These are phyloP conservation scores for Dimocarpus longan DNA, from an alignment of 345 rosid genomes.

Conservation along the genomic window DNA sequence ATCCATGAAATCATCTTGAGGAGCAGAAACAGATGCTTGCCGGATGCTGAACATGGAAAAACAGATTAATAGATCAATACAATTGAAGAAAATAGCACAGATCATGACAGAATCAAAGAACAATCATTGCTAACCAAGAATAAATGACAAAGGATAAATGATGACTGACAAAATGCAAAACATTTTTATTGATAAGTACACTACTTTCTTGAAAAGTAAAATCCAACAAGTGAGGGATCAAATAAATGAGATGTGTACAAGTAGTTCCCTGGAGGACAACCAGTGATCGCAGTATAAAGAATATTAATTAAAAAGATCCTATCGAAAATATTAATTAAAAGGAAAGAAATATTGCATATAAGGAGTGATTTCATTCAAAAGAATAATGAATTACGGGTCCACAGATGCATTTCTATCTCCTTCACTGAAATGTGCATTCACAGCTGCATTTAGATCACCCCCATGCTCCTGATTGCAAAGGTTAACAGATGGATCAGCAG, in stretches of 20 bases:
- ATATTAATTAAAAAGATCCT: background rate
- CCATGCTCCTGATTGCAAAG: conserved; percentile 67
- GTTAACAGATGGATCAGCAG: conserved; percentile 23
- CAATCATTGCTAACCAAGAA: background rate
- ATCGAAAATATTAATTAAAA: background rate
- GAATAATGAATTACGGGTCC: conserved; percentile 14
- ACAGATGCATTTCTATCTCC: conserved; percentile 74
- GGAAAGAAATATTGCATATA: background rate
- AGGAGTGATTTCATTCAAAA: background rate
- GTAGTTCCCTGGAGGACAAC: background rate
- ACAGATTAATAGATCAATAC: conserved; percentile 7
- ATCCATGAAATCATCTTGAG: conserved; percentile 75
- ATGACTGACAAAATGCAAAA: background rate
- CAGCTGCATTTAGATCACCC: conserved; percentile 94
- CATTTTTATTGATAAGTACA: background rate
- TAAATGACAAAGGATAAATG: background rate
- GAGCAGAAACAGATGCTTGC: conserved; percentile 39
- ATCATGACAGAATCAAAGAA: background rate
- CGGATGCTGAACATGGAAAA: conserved; percentile 33
- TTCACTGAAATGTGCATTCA: conserved; percentile 83
- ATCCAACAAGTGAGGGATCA: background rate
- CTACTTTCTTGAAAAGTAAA: background rate
- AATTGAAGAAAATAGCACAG: background rate
- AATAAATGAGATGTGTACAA: background rate
- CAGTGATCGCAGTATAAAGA: background rate